Conservation (phyloP, 2,329 filamentous ascomycete species). For the Daldinia sp. region DNA sequence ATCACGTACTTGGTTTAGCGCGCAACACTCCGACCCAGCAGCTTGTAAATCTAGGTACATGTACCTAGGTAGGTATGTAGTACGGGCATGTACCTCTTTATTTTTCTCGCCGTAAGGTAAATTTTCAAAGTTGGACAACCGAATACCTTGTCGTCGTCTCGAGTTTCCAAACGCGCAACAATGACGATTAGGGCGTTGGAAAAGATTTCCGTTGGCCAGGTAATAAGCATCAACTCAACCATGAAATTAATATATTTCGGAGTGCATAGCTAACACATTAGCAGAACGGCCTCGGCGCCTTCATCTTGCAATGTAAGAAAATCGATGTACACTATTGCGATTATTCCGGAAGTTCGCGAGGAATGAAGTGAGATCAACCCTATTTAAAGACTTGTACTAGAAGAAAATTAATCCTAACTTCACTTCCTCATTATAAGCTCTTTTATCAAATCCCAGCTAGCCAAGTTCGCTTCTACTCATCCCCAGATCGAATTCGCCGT, state of each 20-base stretch:
- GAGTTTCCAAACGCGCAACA: constrained; percentile 52
- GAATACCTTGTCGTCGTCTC: constrained; percentile 7
- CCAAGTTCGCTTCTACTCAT: constrained; percentile 82
- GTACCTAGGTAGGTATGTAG: background rate
- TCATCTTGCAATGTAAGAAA: constrained; percentile 96
- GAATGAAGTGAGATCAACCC: constrained; percentile 81
- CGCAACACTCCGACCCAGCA: background rate
- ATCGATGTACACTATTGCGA: constrained; percentile 98
- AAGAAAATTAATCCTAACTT: constrained; percentile 45
- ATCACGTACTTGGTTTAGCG: background rate
- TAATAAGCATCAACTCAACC: constrained; percentile 49
- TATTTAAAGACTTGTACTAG: background rate
- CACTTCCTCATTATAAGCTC: constrained; percentile 61
- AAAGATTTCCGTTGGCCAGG: constrained; percentile 66
- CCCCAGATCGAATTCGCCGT: constrained; percentile 92
- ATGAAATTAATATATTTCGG: background rate
- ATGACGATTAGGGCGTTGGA: constrained; percentile 69
- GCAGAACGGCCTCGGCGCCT: constrained; percentile 95
- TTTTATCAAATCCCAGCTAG: constrained; percentile 83
- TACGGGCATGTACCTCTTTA: background rate
- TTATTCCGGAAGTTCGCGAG: constrained; percentile 90
- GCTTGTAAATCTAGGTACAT: background rate
- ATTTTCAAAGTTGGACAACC: constrained; percentile 3
- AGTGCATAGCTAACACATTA: constrained; percentile 15
- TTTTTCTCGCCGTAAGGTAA: background rate